Conservation (phyloP, 305 asterid genomes). For the Solanum aculeatissimum region DNA sequence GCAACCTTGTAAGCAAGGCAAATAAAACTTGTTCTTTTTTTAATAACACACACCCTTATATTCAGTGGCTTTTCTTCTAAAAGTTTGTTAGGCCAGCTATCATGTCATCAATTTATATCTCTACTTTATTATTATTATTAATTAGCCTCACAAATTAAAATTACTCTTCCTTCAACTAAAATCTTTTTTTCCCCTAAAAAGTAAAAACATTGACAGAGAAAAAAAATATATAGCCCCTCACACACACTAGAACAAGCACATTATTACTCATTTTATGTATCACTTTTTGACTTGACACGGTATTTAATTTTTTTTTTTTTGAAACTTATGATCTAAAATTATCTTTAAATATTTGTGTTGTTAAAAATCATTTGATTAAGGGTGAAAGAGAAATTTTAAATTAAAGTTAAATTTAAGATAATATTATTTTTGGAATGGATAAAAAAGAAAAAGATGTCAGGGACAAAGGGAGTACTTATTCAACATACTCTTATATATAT, state of each 20-base stretch:
- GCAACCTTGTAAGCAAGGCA: constrained; percentile 10
- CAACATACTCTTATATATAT: too few relatives aligned
- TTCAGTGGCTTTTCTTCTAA: constrained; percentile 4
- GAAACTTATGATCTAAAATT: too few relatives aligned
- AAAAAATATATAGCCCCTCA: not conserved
- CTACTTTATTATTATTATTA: not conserved
- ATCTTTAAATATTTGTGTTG: too few relatives aligned
- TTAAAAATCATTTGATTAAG: too few relatives aligned
- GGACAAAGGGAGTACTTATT: too few relatives aligned
- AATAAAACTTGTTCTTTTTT: constrained; percentile 5
- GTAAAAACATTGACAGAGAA: not conserved
- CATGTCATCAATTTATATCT: constrained; percentile 6
- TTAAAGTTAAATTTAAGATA: too few relatives aligned
- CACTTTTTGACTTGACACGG: too few relatives aligned
- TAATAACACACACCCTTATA: not conserved
- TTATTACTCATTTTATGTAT: not conserved
- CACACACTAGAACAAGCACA: not conserved
- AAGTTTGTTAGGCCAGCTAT: constrained; percentile 4
- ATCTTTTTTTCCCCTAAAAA: not conserved
- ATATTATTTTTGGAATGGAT: too few relatives aligned
- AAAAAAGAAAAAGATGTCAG: too few relatives aligned
- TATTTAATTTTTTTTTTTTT: too few relatives aligned
- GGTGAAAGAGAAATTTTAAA: too few relatives aligned
- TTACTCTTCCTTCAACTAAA: not conserved
- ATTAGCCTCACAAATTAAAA: not conserved